Percentiles rank a stretch among this genome's conserved stretches.
Conservation (phyloP, 140 eudicot species). For the Flaveria floridana region DNA sequence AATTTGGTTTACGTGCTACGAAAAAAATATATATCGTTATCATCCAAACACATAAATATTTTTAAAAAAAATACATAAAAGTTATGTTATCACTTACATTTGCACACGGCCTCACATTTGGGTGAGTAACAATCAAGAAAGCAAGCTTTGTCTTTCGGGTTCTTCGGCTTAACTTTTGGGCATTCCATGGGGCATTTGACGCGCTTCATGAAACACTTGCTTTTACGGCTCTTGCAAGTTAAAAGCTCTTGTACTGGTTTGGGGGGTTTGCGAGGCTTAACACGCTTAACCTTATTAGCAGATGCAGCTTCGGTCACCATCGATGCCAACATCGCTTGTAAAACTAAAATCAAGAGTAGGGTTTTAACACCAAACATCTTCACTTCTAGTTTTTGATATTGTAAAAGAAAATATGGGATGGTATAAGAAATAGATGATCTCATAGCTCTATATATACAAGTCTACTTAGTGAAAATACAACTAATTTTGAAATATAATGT, state of each 20-base stretch:
- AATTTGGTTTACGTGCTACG: conserved; percentile 55
- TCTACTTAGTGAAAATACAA: conserved; percentile 29
- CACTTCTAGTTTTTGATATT: conserved; percentile 9
- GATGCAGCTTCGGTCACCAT: conserved; percentile 41
- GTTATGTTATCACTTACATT: conserved; percentile 33
- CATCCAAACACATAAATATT: neutral
- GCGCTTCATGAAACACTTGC: conserved; percentile 50
- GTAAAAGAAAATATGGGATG: conserved; percentile 13
- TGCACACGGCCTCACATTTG: conserved; percentile 50
- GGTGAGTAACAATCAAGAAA: conserved; percentile 58
- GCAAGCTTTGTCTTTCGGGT: conserved; percentile 50
- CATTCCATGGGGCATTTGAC: conserved; percentile 48
- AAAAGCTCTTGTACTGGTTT: conserved; percentile 36
- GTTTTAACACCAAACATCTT: conserved; percentile 28
- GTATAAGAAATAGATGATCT: neutral
- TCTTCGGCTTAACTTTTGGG: conserved; percentile 43
- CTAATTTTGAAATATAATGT: conserved; percentile 27
- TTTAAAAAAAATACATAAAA: neutral
- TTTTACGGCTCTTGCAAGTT: conserved; percentile 45
- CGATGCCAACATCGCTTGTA: conserved; percentile 24
- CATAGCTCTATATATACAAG: conserved; percentile 21
- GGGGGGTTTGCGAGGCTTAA: conserved; percentile 35
- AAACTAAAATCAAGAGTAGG: conserved; percentile 24
- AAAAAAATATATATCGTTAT: no score
- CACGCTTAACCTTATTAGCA: conserved; percentile 25